Conservation (phyloP, 805 yeast genomes). For the Teunomyces barrocoloradensis region DNA sequence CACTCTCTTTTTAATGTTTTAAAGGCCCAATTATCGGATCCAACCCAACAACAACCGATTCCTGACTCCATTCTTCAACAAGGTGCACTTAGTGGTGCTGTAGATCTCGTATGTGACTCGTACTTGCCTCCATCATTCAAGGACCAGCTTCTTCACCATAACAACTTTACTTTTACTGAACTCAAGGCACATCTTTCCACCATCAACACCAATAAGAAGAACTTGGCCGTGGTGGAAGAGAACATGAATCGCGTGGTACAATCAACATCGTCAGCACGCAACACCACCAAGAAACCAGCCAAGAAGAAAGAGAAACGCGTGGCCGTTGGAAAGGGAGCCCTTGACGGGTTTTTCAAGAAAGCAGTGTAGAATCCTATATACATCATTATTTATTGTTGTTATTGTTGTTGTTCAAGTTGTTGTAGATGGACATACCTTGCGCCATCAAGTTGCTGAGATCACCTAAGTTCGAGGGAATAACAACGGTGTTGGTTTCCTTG, state of each 20-base stretch:
- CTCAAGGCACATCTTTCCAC: slow-evolving; percentile 17
- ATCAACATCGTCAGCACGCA: slow-evolving; percentile 19
- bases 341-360: slow-evolving; percentile 64
- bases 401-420: slow-evolving; percentile 38
- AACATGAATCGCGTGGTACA: slow-evolving; percentile 22
- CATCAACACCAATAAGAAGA: slow-evolving; percentile 18
- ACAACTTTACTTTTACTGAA: slow-evolving; percentile 19
- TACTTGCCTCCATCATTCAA: slow-evolving; percentile 34
- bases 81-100: slow-evolving; percentile 38
- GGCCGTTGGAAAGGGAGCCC: slow-evolving; percentile 61
- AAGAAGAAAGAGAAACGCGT: slow-evolving; percentile 38
- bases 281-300: slow-evolving; percentile 19
- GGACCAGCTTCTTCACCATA: slow-evolving; percentile 14
- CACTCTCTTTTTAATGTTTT: not conserved
- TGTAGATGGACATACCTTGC: slow-evolving; percentile 70
- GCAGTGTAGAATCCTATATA: slow-evolving; percentile 13
- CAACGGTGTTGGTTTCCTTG: slow-evolving; percentile 74
- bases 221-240: slow-evolving; percentile 22
- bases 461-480: slow-evolving; percentile 72
- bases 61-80: slow-evolving; percentile 34
- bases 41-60: slow-evolving; percentile 17
- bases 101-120: slow-evolving; percentile 47
- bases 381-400: not conserved
- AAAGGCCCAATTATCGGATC: slow-evolving; percentile 2
- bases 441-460: slow-evolving; percentile 75